Base-by-base conservation (phyloP, 2,329 filamentous ascomycete species). In the Alternaria tenuissima region DNA sequence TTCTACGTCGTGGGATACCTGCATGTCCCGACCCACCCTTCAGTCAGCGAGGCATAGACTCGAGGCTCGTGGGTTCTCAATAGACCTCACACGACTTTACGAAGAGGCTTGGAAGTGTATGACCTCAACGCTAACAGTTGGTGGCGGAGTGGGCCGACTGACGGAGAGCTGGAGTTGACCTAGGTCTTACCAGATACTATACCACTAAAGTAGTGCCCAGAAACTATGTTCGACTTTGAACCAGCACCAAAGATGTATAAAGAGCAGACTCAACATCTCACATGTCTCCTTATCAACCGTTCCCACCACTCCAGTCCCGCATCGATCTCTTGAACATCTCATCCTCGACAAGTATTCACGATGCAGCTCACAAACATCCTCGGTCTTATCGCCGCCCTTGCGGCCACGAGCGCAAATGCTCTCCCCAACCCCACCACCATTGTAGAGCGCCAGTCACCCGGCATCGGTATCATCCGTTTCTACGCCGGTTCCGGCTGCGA, bases 281-380 rank as follows among this genome's bases (percentile, higher is more conserved):
- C 3, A 42, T 38, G 3, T 7, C 46, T 49, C 6, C 46, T 49
- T 20, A 24, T n/a, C 32, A 20, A 20, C 18, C 18, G 18, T 20
- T 20, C 18, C 18, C 7, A 22, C 12, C 9, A 14, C 18, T 14
- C 16, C 30, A 36, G 1, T 30, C 3, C n/a, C 28, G 2, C 28
- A 20, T 18, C 28, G 18, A 30, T 6, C n/a, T n/a, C 26, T n/a
- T 22, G 2, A 7, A 18, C 2, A 32, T 53, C 4, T 53, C n/a
- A n/a, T 36, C 30, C 9, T 44, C 30, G 16, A 20, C 11, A 22
- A 22, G n/a, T 12, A 24, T 38, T 5, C 20, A 55, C 14, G 32
- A 62, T 62, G 59, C 48, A 55, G 11, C 24, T 58, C 44, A 59
- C 30, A 38, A 51, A 41, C 36, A 18, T 58, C 34, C 42, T 62